A percentile compares a stretch with the other conserved stretches of the same genome.
These are phyloP conservation scores for Phytophthora pinifolia DNA, from an alignment of 352 stramenopile species.

Conservation along the genomic window DNA sequence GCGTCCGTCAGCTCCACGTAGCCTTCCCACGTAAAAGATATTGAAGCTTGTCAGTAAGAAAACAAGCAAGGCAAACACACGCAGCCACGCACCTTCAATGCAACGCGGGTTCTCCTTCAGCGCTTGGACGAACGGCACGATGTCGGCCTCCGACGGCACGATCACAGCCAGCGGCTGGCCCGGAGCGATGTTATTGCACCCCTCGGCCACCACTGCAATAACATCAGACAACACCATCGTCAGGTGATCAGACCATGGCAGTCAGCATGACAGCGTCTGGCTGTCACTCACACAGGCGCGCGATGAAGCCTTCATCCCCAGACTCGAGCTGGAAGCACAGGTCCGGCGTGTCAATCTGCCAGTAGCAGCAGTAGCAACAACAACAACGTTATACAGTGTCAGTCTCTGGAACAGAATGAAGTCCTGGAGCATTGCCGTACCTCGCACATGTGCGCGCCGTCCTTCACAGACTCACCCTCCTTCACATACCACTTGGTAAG, in stretches of 20 bases:
- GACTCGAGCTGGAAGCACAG: slow-evolving; percentile 78
- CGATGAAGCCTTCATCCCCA: slow-evolving; percentile 79
- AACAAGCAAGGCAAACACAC: not conserved
- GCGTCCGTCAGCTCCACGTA: slow-evolving; percentile 33
- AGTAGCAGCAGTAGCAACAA: not conserved
- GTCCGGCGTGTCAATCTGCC: slow-evolving; percentile 84
- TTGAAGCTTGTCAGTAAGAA: not conserved
- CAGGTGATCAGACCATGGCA: not conserved
- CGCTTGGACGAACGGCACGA: slow-evolving; percentile 60
- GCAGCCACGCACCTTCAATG: slow-evolving; percentile 52
- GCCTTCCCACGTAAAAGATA: slow-evolving; percentile 20
- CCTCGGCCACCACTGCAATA: slow-evolving; percentile 61
- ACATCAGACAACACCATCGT: slow-evolving; percentile 5
- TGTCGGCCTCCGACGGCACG: slow-evolving; percentile 60
- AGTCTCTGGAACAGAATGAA: not conserved
- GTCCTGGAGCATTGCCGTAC: slow-evolving; percentile 19
- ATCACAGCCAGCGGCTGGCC: slow-evolving; percentile 80
- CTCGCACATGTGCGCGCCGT: slow-evolving; percentile 81
- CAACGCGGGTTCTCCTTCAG: slow-evolving; percentile 55
- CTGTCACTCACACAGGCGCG: slow-evolving; percentile 58
- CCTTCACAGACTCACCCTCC: slow-evolving; percentile 60
- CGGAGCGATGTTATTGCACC: slow-evolving; percentile 50
- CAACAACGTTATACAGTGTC: not conserved
- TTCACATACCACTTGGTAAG: slow-evolving; percentile 78
- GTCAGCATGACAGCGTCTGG: too few species aligned